These are phyloP conservation scores for Heliamphora pulchella DNA, from an alignment of 179 eudicot genomes.

Conservation along the genomic window DNA sequence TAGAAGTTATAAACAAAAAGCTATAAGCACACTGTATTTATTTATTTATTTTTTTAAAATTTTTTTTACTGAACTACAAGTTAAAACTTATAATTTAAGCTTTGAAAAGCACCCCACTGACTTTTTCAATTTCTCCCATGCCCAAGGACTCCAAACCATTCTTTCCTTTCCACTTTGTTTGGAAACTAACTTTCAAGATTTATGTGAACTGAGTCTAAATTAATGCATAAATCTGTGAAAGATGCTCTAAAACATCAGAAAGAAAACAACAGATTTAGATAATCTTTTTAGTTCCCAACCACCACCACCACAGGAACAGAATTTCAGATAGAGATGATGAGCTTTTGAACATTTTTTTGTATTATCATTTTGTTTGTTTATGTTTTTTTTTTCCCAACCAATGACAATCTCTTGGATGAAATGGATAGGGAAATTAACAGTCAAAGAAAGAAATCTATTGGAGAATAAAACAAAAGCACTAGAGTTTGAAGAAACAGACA, in stretches of 20 bases:
- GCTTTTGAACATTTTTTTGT: constrained; percentile 23
- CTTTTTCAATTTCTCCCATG: constrained; percentile 16
- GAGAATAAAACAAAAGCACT: constrained; percentile 30
- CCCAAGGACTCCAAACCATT: not conserved
- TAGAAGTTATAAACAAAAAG: too few relatives aligned
- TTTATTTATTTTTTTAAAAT: too few relatives aligned
- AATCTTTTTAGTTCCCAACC: constrained; percentile 31
- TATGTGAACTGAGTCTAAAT: not conserved
- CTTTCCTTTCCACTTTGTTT: not conserved
- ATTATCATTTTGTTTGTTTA: constrained; percentile 15
- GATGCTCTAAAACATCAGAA: constrained; percentile 27
- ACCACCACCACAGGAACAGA: constrained; percentile 54
- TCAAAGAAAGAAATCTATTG: constrained; percentile 10
- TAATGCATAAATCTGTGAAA: constrained; percentile 17
- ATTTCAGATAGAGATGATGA: constrained; percentile 39
- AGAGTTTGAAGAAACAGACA: constrained; percentile 23
- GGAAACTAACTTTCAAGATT: too few relatives aligned
- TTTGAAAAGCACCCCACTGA: too few relatives aligned
- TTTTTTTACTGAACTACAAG: too few relatives aligned
- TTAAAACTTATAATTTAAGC: too few relatives aligned
- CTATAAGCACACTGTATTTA: too few relatives aligned
- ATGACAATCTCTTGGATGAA: constrained; percentile 18
- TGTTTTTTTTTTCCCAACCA: constrained; percentile 3
- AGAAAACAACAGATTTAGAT: constrained; percentile 18
- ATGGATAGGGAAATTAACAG: constrained; percentile 9